These are phyloP conservation scores for Lichtheimia ornata DNA, from an alignment of 371 early-diverging fungal species.

Conservation along the genomic window DNA sequence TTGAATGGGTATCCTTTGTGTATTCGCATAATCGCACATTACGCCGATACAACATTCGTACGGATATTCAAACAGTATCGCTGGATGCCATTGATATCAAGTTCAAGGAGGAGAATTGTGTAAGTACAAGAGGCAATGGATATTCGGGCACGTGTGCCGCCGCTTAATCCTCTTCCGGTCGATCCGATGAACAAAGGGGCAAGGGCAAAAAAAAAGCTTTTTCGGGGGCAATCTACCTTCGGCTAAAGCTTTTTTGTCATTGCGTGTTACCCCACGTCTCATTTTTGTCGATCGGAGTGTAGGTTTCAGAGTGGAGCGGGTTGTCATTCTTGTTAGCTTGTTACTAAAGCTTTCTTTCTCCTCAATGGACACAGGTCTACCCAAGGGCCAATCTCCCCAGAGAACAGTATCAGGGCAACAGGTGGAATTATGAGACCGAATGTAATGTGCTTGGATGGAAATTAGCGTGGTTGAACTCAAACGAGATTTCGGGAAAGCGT, in stretches of 20 bases:
- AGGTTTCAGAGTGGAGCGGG: constrained; percentile 1
- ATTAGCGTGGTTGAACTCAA: constrained; percentile 85
- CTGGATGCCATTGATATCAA: constrained; percentile 66
- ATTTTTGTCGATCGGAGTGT: constrained; percentile 2
- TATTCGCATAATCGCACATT: constrained; percentile 67
- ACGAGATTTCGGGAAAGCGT: constrained; percentile 81
- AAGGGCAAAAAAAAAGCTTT: not conserved
- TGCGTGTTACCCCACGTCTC: constrained; percentile 49
- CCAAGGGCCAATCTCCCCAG: constrained; percentile 42
- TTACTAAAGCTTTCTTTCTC: not conserved
- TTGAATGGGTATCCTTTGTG: constrained; percentile 72
- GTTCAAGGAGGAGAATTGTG: constrained; percentile 81
- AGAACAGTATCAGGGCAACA: constrained; percentile 75
- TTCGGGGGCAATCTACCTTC: not conserved
- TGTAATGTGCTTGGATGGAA: constrained; percentile 88
- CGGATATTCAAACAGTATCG: constrained; percentile 75
- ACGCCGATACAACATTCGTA: constrained; percentile 75
- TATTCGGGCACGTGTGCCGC: constrained; percentile 4
- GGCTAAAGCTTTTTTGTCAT: constrained; percentile 49
- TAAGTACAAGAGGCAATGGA: constrained; percentile 41
- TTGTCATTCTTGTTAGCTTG: too few relatives aligned
- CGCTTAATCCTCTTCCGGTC: constrained; percentile 8
- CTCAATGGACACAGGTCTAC: constrained; percentile 31
- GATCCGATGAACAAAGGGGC: constrained; percentile 13
- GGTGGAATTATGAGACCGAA: constrained; percentile 90